A percentile compares a stretch with the other conserved stretches of the same genome.
These are phyloP conservation scores for Hymenoscyphus salicellus DNA, from an alignment of 2,329 filamentous ascomycete genomes.

Conservation along the genomic window DNA sequence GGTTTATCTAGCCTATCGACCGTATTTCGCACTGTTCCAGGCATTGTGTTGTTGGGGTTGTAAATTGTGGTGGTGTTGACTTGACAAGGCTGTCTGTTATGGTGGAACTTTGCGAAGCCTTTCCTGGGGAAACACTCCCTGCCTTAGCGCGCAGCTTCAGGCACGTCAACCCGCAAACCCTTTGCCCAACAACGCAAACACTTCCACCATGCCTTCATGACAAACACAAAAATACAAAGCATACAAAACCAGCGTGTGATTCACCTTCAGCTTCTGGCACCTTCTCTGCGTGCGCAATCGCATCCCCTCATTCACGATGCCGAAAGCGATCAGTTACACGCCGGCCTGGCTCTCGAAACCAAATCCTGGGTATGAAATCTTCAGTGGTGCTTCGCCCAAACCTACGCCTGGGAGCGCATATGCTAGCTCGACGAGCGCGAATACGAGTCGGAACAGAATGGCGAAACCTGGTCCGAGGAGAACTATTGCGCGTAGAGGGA, in stretches of 20 bases:
- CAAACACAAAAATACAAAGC: constrained; percentile 16
- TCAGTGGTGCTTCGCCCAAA: constrained; percentile 50
- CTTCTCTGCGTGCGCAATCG: constrained; percentile 13
- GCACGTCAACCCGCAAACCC: constrained; percentile 17
- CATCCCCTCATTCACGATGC: constrained; percentile 56
- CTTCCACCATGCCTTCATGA: constrained; percentile 15
- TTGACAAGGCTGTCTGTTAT: constrained; percentile 7
- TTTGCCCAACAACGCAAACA: constrained; percentile 22
- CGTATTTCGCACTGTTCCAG: constrained; percentile 55
- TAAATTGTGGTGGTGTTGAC: constrained; percentile 1
- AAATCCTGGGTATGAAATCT: constrained; percentile 74
- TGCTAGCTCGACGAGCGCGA: constrained; percentile 21
- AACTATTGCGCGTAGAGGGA: constrained; percentile 76
- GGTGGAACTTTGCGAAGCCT: constrained; percentile 14
- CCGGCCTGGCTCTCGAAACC: constrained; percentile 82
- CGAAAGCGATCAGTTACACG: constrained; percentile 79
- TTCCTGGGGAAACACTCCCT: constrained; percentile 11
- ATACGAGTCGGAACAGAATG: constrained; percentile 41
- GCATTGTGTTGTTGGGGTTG: constrained; percentile 30
- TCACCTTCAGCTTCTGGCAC: constrained; percentile 18
- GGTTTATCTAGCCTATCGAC: constrained; percentile 91
- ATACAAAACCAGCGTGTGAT: constrained; percentile 13
- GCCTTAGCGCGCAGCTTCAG: constrained; percentile 25
- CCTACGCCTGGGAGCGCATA: constrained; percentile 29
- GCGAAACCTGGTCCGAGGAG: constrained; percentile 50